Conservation (phyloP, 305 asterid species). For the Fraxinus albicans region DNA sequence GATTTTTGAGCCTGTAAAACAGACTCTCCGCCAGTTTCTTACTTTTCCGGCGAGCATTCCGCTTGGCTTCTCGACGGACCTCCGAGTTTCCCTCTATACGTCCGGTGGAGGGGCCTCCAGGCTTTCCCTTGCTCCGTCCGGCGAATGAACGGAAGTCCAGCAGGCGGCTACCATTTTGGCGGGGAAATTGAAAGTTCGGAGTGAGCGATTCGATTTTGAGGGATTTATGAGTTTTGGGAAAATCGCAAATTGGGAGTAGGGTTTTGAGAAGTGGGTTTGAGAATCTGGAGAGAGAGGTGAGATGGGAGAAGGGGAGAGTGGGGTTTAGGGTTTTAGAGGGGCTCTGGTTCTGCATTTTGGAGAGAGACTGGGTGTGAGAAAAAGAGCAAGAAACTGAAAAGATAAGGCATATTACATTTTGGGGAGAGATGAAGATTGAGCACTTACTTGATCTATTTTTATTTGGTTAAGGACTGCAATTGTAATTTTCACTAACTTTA, state of each 20-base stretch:
- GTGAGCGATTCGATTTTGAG: conserved; percentile 28
- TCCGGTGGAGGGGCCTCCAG: conserved; percentile 56
- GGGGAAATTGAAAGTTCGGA: conserved; percentile 4
- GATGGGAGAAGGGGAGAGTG: conserved; percentile 20
- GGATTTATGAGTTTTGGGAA: conserved; percentile 26
- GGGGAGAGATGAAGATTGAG: not conserved
- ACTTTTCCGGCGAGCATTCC: conserved; percentile 65
- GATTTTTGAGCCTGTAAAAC: conserved; percentile 77
- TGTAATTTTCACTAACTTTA: not conserved
- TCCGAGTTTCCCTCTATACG: conserved; percentile 77
- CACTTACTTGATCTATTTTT: not conserved
- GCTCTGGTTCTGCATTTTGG: conserved; percentile 55
- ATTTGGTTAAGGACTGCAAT: not conserved
- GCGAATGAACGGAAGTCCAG: conserved; percentile 65
- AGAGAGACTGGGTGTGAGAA: not conserved
- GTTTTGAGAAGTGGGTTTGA: conserved; percentile 43
- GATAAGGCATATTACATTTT: not conserved
- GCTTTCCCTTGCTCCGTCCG: conserved; percentile 75
- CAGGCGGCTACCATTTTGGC: conserved; percentile 39
- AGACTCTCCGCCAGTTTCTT: conserved; percentile 68
- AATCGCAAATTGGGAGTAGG: conserved; percentile 14
- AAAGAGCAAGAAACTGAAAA: not conserved
- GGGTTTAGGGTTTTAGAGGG: conserved; percentile 67
- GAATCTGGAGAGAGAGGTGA: conserved; percentile 31
- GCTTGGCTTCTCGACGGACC: conserved; percentile 63